Evolutionary conservation across 768 basidiomycete genomes (phyloP).

Genomic region (Boletus coccyginus): DNA sequence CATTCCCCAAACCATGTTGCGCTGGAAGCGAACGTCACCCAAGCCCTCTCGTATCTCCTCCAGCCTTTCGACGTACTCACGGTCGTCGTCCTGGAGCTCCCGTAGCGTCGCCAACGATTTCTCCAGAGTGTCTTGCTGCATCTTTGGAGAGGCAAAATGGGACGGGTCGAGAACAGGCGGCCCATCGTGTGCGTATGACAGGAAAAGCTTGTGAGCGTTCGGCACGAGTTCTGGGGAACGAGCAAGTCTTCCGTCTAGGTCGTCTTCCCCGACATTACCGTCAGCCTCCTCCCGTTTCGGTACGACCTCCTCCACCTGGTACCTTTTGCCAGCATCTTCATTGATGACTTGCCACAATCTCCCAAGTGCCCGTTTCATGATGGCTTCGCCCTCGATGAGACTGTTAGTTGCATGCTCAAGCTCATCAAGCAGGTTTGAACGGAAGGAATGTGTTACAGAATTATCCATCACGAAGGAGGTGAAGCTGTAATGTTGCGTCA

Average conservation of each 20-base stretch:
- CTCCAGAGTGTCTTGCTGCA: constrained; percentile 68
- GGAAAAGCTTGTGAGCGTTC: constrained; percentile 63
- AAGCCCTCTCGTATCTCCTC: constrained; percentile 81
- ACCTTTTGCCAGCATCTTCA: constrained; percentile 54
- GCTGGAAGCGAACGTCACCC: constrained; percentile 69
- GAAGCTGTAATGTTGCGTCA: constrained; percentile 67
- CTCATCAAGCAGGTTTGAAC: constrained; percentile 73
- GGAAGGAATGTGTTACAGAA: constrained; percentile 79
- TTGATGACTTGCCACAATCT: constrained; percentile 79
- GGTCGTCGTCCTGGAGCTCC: constrained; percentile 82
- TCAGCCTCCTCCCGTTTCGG: constrained; percentile 72
- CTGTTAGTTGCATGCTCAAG: constrained; percentile 80
- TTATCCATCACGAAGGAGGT: constrained; percentile 86
- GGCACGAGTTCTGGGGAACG: constrained; percentile 69
- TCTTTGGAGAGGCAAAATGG: constrained; percentile 61
- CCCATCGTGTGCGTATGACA: constrained; percentile 49
- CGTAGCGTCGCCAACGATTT: constrained; percentile 70
- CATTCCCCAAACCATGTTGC: constrained; percentile 72
- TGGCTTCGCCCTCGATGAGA: constrained; percentile 80
- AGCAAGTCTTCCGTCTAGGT: constrained; percentile 43
- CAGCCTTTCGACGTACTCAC: constrained; percentile 82
- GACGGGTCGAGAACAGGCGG: constrained; percentile 53
- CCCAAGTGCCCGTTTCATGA: constrained; percentile 70
- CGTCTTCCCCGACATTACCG: constrained; percentile 42
- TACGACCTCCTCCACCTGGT: constrained; percentile 41